Evolutionary conservation across 1,284 basidiomycete genomes (phyloP).

Genomic region (Heterobasidion parviporum): DNA sequence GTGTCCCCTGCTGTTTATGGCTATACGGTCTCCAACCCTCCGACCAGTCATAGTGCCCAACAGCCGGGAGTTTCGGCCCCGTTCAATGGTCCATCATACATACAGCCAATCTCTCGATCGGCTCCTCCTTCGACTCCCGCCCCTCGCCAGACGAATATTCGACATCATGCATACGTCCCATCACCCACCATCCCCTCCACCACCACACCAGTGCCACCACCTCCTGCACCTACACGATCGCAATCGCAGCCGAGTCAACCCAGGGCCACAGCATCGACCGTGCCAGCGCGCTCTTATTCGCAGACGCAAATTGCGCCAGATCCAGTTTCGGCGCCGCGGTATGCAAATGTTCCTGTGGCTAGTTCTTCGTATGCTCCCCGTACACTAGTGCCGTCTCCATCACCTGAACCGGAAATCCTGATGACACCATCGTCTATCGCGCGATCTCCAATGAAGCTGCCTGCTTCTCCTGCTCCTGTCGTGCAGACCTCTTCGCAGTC

Average conservation of each 20-base stretch:
- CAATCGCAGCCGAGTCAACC: conserved; percentile 7
- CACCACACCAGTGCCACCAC: not conserved
- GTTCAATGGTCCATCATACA: not conserved
- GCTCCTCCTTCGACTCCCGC: not conserved
- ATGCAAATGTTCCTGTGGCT: conserved; percentile 1
- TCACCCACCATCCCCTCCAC: conserved; percentile 3
- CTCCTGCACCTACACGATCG: conserved; percentile 4
- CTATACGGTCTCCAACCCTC: conserved; percentile 1
- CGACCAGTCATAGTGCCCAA: not conserved
- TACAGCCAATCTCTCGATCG: not conserved
- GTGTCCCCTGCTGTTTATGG: conserved; percentile 9
- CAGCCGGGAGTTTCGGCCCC: not conserved
- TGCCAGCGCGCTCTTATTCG: not conserved
- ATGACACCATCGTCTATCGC: conserved; percentile 13
- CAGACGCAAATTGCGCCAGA: conserved; percentile 1
- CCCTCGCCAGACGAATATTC: conserved; percentile 8
- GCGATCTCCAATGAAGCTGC: conserved; percentile 8
- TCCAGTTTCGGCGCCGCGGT: not conserved
- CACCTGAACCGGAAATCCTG: conserved; percentile 10
- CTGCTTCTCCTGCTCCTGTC: conserved; percentile 4
- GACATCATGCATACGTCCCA: conserved; percentile 10
- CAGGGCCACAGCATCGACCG: not conserved
- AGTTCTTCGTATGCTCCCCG: conserved; percentile 6
- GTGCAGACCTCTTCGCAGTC: conserved; percentile 17
- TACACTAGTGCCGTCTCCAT: conserved; percentile 8